phyloP scores from a whole-genome alignment of 805 yeast genomes.

The Cyberlindnera euphorbiae region DNA sequence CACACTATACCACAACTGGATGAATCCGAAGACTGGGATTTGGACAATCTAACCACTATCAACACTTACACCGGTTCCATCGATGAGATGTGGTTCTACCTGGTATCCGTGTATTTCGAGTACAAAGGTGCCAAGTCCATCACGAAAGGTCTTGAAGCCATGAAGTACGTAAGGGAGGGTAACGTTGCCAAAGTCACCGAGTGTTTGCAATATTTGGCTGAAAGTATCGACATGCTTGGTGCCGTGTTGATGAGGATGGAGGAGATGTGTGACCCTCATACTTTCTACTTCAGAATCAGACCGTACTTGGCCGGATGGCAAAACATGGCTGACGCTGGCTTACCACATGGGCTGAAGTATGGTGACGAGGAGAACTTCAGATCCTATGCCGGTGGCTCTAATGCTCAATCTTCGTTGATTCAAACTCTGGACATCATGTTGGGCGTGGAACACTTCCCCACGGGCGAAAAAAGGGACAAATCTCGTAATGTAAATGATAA shows the following conservation, averaged over 20 bases:
- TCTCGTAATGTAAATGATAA: too few species aligned
- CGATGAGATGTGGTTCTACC: conserved; percentile 92
- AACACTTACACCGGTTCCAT: conserved; percentile 85
- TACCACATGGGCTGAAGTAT: conserved; percentile 73
- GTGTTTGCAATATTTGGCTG: conserved; percentile 63
- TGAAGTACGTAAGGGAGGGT: conserved; percentile 47
- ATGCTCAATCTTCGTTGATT: conserved; percentile 87
- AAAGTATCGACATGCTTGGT: conserved; percentile 68
- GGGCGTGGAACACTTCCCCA: conserved; percentile 71
- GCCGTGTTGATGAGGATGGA: conserved; percentile 75
- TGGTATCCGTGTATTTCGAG: conserved; percentile 85
- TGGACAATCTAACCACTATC: conserved; percentile 70
- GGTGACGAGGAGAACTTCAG: conserved; percentile 58
- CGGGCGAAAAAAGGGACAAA: conserved; percentile 48
- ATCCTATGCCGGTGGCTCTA: conserved; percentile 81
- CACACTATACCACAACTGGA: conserved; percentile 46
- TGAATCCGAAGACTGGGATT: conserved; percentile 34
- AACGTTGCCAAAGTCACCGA: conserved; percentile 37
- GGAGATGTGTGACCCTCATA: conserved; percentile 93
- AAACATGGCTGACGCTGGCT: conserved; percentile 83
- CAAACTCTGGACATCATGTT: conserved; percentile 80
- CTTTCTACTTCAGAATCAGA: conserved; percentile 78
- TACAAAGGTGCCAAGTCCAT: conserved; percentile 72
- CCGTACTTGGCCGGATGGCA: conserved; percentile 95
- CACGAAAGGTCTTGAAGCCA: conserved; percentile 61